Conservation (phyloP, 2,329 filamentous ascomycete species). For the Ophiostoma quercus region DNA sequence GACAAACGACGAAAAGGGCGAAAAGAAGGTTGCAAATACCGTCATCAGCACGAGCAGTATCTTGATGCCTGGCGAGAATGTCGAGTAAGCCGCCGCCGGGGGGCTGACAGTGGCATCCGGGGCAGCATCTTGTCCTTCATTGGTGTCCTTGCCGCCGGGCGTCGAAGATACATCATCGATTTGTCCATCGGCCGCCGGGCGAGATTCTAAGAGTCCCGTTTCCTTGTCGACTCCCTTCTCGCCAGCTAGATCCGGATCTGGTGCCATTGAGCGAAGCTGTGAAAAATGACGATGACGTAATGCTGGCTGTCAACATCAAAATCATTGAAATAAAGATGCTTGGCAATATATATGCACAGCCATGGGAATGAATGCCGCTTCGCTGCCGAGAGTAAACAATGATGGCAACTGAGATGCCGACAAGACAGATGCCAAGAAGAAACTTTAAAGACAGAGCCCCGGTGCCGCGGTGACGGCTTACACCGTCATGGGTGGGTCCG, state of each 20-base stretch:
- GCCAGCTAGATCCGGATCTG: neutral
- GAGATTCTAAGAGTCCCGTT: neutral
- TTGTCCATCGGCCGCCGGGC: neutral
- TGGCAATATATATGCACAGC: neutral
- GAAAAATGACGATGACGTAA: neutral
- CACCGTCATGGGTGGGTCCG: neutral
- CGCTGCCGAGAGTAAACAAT: neutral
- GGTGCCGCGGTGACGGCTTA: neutral
- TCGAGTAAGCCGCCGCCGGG: slow-evolving; percentile 24
- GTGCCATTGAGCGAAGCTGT: neutral
- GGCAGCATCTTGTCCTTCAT: neutral
- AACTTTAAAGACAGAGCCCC: neutral
- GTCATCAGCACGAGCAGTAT: slow-evolving; percentile 32
- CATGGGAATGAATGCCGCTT: neutral
- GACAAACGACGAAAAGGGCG: slow-evolving; percentile 35
- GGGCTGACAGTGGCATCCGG: neutral
- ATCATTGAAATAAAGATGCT: neutral
- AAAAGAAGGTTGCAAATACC: slow-evolving; percentile 32
- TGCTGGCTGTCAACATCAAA: neutral
- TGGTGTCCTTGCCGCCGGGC: neutral
- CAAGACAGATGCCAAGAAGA: neutral
- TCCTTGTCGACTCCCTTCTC: neutral
- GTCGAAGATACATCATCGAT: neutral
- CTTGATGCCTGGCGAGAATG: slow-evolving; percentile 31
- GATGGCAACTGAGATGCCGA: neutral